These are phyloP conservation scores for Dujonia santamariae DNA, from an alignment of 1,139 yeast species.

Conservation along the genomic window DNA sequence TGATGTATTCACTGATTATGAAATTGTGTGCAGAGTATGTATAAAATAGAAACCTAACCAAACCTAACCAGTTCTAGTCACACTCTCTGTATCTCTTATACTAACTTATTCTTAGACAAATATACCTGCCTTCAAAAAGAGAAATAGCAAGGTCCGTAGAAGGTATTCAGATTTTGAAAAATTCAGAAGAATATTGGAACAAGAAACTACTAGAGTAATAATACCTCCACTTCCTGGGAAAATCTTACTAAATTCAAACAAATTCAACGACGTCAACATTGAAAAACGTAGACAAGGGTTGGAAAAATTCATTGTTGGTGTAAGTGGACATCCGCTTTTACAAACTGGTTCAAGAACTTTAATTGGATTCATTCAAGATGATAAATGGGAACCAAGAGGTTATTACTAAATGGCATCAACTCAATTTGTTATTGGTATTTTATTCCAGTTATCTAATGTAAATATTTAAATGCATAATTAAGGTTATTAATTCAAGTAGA, in stretches of 20 bases:
- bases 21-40: constrained; percentile 69
- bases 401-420: constrained; percentile 14
- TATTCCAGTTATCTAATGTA: too few species aligned
- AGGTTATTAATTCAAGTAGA: too few species aligned
- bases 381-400: constrained; percentile 60
- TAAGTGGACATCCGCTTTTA: constrained; percentile 90
- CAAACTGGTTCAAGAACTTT: constrained; percentile 87
- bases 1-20: constrained; percentile 85
- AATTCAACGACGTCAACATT: constrained; percentile 81
- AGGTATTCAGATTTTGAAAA: constrained; percentile 88
- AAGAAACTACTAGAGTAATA: constrained; percentile 72
- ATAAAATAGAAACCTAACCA: neutral
- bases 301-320: constrained; percentile 72
- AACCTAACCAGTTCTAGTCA: too few species aligned
- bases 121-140: constrained; percentile 79
- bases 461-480: too few species aligned
- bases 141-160: constrained; percentile 70
- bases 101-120: constrained; percentile 44
- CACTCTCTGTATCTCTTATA: constrained; percentile 7
- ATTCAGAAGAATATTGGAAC: constrained; percentile 71
- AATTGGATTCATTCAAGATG: constrained; percentile 85
- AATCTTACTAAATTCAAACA: constrained; percentile 58
- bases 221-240: constrained; percentile 91
- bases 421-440: too few species aligned
- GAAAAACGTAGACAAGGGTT: constrained; percentile 82